phyloP scores from a whole-genome alignment of 768 basidiomycete genomes.

The Rhodosporidiobolus odoratus region DNA sequence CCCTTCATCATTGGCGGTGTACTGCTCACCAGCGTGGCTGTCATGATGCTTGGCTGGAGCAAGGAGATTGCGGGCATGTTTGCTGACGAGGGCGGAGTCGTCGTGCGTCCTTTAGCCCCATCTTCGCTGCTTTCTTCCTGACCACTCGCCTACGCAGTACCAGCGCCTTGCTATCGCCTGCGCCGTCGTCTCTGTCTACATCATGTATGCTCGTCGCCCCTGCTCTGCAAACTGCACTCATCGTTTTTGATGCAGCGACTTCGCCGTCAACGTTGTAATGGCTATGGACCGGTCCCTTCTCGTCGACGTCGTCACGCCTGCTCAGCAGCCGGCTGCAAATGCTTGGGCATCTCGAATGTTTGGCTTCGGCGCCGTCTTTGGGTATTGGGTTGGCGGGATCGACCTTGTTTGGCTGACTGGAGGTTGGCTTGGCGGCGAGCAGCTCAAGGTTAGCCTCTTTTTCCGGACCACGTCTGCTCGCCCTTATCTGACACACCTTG shows the following conservation, averaged over 20 bases:
- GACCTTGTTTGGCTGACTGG: slow-evolving; percentile 62
- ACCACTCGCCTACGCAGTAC: slow-evolving; percentile 50
- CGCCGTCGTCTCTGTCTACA: slow-evolving; percentile 66
- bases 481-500: background rate
- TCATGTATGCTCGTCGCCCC: slow-evolving; percentile 46
- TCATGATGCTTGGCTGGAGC: slow-evolving; percentile 79
- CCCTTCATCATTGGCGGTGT: slow-evolving; percentile 76
- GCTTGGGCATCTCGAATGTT: slow-evolving; percentile 96
- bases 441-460: slow-evolving; percentile 67
- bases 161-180: slow-evolving; percentile 65
- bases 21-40: slow-evolving; percentile 61
- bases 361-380: slow-evolving; percentile 59
- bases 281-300: slow-evolving; percentile 84
- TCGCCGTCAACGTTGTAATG: slow-evolving; percentile 57
- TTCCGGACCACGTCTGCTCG: too few relatives aligned
- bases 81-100: slow-evolving; percentile 25
- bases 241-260: slow-evolving; percentile 38
- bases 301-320: slow-evolving; percentile 72
- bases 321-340: slow-evolving; percentile 74
- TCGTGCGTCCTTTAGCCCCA: background rate
- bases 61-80: slow-evolving; percentile 57
- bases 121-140: background rate
- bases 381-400: slow-evolving; percentile 30
- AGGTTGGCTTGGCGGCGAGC: slow-evolving; percentile 64
- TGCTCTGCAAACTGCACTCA: slow-evolving; percentile 37